Evolutionary conservation across 805 yeast genomes (phyloP), one percentile per base, ranked within the genome.

Genomic region (Wickerhamiella dianesei): DNA sequence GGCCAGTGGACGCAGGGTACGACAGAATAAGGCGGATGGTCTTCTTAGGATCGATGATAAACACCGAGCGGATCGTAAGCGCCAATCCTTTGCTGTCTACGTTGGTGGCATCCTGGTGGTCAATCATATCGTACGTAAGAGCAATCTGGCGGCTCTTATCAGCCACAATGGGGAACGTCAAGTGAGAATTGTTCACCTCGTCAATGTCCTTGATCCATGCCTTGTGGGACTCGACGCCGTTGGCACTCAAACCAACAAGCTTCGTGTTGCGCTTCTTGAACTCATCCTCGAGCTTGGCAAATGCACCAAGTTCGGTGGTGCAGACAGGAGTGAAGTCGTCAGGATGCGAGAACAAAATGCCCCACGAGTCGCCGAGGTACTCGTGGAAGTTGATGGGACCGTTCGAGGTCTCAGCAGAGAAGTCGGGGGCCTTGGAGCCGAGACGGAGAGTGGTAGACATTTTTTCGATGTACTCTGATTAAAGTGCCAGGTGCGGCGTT

Each of bases 301-400:
- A 88, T 12, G 95, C 96, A 57, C 96, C 95, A 63, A 87, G 75
- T 73, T 87, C 96, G 49, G 96, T 87, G 61, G 96, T 88, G 70
- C 96, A 87, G 49, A 87, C 96, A 43, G 96, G 96, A 18, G 96
- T 87, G 75, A 84, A 88, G 65, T 88, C 96, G 54, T 86, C 96
- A 54, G 96, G 96, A 67, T 87, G 96, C 13, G 95, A 85, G 71
- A 87, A 87, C 56, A 87, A 72, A 44, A 87, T 80, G 47, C 80
- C 80, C 96, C 96, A 87, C 29, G 79, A 73, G 68, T 82, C 77
- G 42, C 89, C 94, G 56, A 86, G 71, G 73, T 71, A 87, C 55
- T 87, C 80, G 71, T 87, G 89, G 79, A 87, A 86, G 58, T 81
- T 76, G 63, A 87, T 76, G 53, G 79, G 77, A 50, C 96, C 96